Evolutionary conservation across 2,329 filamentous ascomycete species (phyloP).

Genomic region (Fusarium sp.): DNA sequence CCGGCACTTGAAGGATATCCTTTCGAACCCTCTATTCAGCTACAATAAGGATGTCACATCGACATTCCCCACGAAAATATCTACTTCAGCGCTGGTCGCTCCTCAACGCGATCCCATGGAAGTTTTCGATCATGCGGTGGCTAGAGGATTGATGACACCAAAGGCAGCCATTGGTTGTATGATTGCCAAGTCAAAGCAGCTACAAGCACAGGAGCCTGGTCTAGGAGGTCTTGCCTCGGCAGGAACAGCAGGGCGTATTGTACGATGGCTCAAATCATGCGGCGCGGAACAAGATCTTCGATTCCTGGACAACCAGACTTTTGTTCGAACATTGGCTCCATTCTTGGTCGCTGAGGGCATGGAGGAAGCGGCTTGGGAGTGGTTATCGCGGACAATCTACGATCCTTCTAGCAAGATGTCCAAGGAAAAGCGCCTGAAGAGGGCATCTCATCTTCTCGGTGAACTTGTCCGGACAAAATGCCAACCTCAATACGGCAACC

Average conservation of each 20-base stretch:
- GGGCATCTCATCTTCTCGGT: conserved; percentile 48
- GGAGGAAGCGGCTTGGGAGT: conserved; percentile 63
- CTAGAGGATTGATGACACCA: conserved; percentile 66
- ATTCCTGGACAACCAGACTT: conserved; percentile 55
- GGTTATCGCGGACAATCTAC: conserved; percentile 57
- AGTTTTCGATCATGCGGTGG: conserved; percentile 66
- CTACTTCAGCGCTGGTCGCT: conserved; percentile 8
- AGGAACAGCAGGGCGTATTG: conserved; percentile 58
- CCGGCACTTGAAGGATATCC: conserved; percentile 65
- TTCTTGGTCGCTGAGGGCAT: conserved; percentile 65
- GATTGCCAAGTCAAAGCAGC: conserved; percentile 56
- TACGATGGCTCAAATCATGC: conserved; percentile 65
- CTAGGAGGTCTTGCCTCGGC: conserved; percentile 51
- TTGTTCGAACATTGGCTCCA: conserved; percentile 54
- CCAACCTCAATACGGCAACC: conserved; percentile 51
- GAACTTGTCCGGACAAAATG: conserved; percentile 57
- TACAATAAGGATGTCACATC: conserved; percentile 43
- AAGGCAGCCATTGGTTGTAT: conserved; percentile 65
- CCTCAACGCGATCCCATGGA: conserved; percentile 59
- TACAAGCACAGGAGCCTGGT: conserved; percentile 46
- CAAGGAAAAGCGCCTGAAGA: conserved; percentile 39
- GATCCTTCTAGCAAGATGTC: conserved; percentile 33
- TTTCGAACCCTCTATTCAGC: conserved; percentile 67
- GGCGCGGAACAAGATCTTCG: conserved; percentile 58
- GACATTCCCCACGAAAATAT: conserved; percentile 24